phyloP scores from a whole-genome alignment of 2,329 filamentous ascomycete species.

The Penicillium italicum region DNA sequence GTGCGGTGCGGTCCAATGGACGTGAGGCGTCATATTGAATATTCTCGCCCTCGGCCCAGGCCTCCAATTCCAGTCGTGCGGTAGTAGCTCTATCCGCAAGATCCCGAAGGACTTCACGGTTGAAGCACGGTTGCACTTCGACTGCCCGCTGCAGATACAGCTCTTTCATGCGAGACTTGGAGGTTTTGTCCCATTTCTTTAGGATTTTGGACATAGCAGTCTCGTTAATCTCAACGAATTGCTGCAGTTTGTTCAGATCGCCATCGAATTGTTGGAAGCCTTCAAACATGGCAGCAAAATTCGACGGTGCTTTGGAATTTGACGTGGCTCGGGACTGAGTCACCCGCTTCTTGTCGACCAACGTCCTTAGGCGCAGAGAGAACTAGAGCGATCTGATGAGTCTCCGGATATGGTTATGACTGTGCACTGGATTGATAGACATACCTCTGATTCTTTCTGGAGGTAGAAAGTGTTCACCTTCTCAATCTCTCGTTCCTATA shows the following conservation, averaged over 20 bases:
- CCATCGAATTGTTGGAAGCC: slow-evolving; percentile 96
- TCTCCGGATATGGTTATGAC: not conserved
- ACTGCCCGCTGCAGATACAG: slow-evolving; percentile 93
- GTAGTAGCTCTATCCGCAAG: slow-evolving; percentile 95
- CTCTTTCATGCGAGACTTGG: slow-evolving; percentile 97
- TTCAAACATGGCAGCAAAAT: slow-evolving; percentile 92
- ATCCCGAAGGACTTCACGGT: slow-evolving; percentile 92
- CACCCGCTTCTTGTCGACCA: slow-evolving; percentile 92
- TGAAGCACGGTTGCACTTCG: slow-evolving; percentile 97
- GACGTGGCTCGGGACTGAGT: slow-evolving; percentile 74
- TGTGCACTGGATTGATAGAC: slow-evolving; percentile 26
- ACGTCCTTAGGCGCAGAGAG: slow-evolving; percentile 84
- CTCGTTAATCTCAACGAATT: slow-evolving; percentile 97
- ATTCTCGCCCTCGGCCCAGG: slow-evolving; percentile 95
- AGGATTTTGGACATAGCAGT: slow-evolving; percentile 97
- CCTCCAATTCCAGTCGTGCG: slow-evolving; percentile 89
- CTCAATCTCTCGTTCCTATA: slow-evolving; percentile 89
- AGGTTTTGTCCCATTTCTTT: slow-evolving; percentile 99
- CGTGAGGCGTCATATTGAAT: slow-evolving; percentile 68
- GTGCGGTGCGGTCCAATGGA: slow-evolving; percentile 38
- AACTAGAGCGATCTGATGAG: slow-evolving; percentile 55
- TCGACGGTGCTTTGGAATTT: slow-evolving; percentile 80
- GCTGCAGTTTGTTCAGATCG: slow-evolving; percentile 92
- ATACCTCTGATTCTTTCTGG: slow-evolving; percentile 94
- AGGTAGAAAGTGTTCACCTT: slow-evolving; percentile 98